Conservation (phyloP, 2,329 filamentous ascomycete species). For the Aspergillus neotritici region DNA sequence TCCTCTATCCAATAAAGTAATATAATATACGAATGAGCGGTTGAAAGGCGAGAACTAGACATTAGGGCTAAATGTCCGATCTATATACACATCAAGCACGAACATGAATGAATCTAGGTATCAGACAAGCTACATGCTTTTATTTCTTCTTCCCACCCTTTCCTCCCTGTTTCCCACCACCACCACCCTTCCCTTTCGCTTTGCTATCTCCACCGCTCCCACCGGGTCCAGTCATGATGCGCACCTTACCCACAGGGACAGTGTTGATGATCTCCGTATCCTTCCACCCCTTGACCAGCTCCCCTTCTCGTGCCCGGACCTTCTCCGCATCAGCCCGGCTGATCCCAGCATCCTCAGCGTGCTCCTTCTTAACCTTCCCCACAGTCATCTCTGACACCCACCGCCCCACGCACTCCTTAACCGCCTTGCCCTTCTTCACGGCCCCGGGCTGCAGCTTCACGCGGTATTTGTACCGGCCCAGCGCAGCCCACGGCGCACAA, state of each 20-base stretch:
- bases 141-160: slow-evolving; percentile 41
- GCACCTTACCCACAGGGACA: slow-evolving; percentile 72
- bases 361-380: slow-evolving; percentile 43
- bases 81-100: no score
- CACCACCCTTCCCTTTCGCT: slow-evolving; percentile 37
- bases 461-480: slow-evolving; percentile 78
- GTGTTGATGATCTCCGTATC: slow-evolving; percentile 75
- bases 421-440: slow-evolving; percentile 89
- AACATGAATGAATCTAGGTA: no score
- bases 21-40: no score
- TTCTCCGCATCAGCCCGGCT: slow-evolving; percentile 59
- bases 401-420: slow-evolving; percentile 78
- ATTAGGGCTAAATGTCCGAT: no score
- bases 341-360: slow-evolving; percentile 52
- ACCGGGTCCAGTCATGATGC: slow-evolving; percentile 67
- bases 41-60: no score
- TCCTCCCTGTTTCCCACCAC: slow-evolving; percentile 22
- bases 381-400: slow-evolving; percentile 63
- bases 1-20: no score
- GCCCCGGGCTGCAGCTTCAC: slow-evolving; percentile 87
- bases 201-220: slow-evolving; percentile 33
- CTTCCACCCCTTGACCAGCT: slow-evolving; percentile 74
- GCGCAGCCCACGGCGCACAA: slow-evolving; percentile 58
- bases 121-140: slow-evolving; percentile 1
- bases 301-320: slow-evolving; percentile 81